These are phyloP conservation scores for Rhododendron ovatum DNA, from an alignment of 148 eudicot genomes.

Conservation along the genomic window DNA sequence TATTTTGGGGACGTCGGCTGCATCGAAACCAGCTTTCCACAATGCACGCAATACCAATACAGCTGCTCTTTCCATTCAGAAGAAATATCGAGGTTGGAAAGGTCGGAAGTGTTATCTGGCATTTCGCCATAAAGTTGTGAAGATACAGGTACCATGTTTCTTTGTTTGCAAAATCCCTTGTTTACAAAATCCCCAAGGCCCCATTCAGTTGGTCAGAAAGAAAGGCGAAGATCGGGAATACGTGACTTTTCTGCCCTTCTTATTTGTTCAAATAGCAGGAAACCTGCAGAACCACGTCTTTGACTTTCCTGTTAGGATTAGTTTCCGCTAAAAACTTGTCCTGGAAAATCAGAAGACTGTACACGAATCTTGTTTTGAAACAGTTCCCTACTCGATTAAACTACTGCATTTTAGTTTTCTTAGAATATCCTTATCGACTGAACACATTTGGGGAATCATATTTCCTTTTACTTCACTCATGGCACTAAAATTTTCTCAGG, in stretches of 20 bases:
- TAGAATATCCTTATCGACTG: not conserved
- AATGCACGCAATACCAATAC: constrained; percentile 46
- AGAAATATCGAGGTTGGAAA: constrained; percentile 85
- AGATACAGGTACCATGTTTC: constrained; percentile 71
- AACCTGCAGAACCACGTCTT: not conserved
- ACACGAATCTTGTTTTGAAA: not conserved
- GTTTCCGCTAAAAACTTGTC: not conserved
- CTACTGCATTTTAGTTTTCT: not conserved
- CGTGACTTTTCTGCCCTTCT: not conserved
- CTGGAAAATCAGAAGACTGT: not conserved
- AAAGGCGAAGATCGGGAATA: not conserved
- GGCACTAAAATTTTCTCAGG: not conserved
- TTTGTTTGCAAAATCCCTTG: not conserved
- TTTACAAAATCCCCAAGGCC: not conserved
- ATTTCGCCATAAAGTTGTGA: constrained; percentile 83
- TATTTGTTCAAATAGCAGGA: not conserved
- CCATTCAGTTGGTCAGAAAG: not conserved
- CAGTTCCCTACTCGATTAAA: not conserved
- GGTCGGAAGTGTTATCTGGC: constrained; percentile 72
- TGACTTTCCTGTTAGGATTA: not conserved
- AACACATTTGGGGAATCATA: not conserved
- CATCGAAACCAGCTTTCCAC: constrained; percentile 68
- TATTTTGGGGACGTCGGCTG: constrained; percentile 57
- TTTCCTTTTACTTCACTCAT: not conserved
- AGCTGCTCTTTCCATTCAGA: constrained; percentile 91